phyloP scores from a whole-genome alignment of 441 rosid species.

The Populus hybrid region DNA sequence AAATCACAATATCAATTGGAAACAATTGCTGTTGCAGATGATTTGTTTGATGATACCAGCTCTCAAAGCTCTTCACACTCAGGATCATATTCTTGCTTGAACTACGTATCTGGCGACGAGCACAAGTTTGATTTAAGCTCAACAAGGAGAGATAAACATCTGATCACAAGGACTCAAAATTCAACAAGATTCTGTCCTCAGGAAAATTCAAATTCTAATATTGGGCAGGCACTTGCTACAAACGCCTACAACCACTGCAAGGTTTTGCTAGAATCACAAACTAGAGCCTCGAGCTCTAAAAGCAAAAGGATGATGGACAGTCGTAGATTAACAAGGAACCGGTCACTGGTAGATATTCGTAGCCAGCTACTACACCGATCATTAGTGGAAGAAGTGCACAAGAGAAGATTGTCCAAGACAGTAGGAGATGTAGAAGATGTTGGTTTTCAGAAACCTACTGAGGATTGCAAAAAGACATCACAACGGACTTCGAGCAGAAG shows the following conservation, averaged over 20 bases:
- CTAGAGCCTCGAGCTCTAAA: conserved; percentile 39
- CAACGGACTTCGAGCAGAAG: conserved; percentile 26
- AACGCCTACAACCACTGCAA: conserved; percentile 32
- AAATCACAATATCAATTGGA: conserved; percentile 11
- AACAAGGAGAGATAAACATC: conserved; percentile 29
- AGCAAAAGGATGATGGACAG: conserved; percentile 27
- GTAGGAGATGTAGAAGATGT: conserved; percentile 72
- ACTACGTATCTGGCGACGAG: conserved; percentile 51
- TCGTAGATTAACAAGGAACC: conserved; percentile 50
- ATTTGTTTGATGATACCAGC: conserved; percentile 56
- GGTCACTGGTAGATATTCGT: conserved; percentile 65
- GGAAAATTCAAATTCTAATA: conserved; percentile 31
- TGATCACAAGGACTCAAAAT: conserved; percentile 28
- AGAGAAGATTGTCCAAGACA: conserved; percentile 57
- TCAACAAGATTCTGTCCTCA: conserved; percentile 55
- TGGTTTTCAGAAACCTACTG: conserved; percentile 63
- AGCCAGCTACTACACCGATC: conserved; percentile 61
- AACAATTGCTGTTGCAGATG: conserved; percentile 52
- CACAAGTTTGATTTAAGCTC: conserved; percentile 28
- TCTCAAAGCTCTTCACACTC: conserved; percentile 74
- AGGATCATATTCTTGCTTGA: conserved; percentile 58
- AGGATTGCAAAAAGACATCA: conserved; percentile 25
- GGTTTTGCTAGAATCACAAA: conserved; percentile 29
- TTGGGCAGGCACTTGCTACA: conserved; percentile 28
- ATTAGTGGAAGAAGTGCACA: conserved; percentile 59